Conservation (phyloP, 1,284 basidiomycete species). For the Leccinum insolens region DNA sequence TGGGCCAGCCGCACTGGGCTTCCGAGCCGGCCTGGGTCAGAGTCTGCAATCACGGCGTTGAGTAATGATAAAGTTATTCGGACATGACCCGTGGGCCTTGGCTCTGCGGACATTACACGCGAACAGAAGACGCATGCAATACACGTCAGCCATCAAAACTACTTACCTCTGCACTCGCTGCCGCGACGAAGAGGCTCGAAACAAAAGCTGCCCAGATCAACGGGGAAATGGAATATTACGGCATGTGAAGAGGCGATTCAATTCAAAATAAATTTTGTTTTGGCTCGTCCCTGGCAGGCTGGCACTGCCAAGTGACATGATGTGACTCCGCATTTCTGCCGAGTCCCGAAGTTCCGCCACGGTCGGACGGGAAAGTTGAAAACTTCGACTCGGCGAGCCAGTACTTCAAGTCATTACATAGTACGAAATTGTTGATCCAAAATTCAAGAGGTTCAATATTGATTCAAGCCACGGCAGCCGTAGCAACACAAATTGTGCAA, state of each 20-base stretch:
- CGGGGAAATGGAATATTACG: slow-evolving; percentile 15
- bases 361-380: background rate
- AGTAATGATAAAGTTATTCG: background rate
- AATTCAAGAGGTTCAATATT: too few species aligned
- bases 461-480: background rate
- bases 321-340: background rate
- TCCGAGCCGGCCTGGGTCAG: background rate
- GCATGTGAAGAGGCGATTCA: background rate
- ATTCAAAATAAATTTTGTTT: slow-evolving; percentile 9
- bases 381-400: background rate
- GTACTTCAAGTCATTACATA: too few species aligned
- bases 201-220: slow-evolving; percentile 5
- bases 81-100: background rate
- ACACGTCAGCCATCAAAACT: background rate
- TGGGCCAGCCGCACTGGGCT: background rate
- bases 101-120: background rate
- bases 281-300: slow-evolving; percentile 4
- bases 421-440: too few species aligned
- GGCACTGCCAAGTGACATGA: background rate
- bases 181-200: slow-evolving; percentile 2
- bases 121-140: background rate
- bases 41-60: background rate
- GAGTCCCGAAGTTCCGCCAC: slow-evolving; percentile 2
- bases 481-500: too few species aligned
- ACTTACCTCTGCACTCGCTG: background rate